These are phyloP conservation scores for Lepiota brunneoincarnata DNA, from an alignment of 768 basidiomycete genomes.

Conservation along the genomic window DNA sequence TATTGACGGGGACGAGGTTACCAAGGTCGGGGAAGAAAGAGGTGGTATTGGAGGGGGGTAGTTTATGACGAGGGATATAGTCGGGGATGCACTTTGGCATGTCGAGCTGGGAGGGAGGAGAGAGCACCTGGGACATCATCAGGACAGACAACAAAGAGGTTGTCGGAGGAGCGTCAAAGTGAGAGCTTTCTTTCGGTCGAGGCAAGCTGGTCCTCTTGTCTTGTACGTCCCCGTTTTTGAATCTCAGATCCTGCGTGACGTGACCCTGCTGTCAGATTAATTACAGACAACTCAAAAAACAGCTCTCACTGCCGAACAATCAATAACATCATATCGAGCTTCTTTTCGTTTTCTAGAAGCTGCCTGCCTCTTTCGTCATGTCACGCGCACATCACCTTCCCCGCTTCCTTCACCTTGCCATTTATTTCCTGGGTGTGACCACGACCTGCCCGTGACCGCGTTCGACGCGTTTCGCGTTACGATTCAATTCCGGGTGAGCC, in stretches of 20 bases:
- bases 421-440: slow-evolving; percentile 14
- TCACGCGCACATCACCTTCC: slow-evolving; percentile 12
- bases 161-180: background rate
- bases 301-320: slow-evolving; percentile 26
- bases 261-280: slow-evolving; percentile 23
- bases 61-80: slow-evolving; percentile 13
- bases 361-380: slow-evolving; percentile 9
- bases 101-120: slow-evolving; percentile 17
- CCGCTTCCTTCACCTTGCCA: slow-evolving; percentile 12
- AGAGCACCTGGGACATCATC: slow-evolving; percentile 27
- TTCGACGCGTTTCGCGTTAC: slow-evolving; percentile 13
- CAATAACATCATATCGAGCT: slow-evolving; percentile 26
- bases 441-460: slow-evolving; percentile 1
- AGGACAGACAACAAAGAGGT: background rate
- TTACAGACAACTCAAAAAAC: slow-evolving; percentile 17
- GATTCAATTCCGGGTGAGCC: slow-evolving; percentile 11
- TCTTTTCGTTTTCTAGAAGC: slow-evolving; percentile 31
- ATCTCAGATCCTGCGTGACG: slow-evolving; percentile 33
- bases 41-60: slow-evolving; percentile 7
- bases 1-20: slow-evolving; percentile 18
- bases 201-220: slow-evolving; percentile 12
- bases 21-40: slow-evolving; percentile 22
- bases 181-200: slow-evolving; percentile 4
- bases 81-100: slow-evolving; percentile 17
- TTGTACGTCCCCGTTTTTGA: slow-evolving; percentile 16